A percentile compares a stretch with the other conserved stretches of the same genome.
phyloP scores from a whole-genome alignment of 1,284 basidiomycete species.

The Rhodotorula sp. region DNA sequence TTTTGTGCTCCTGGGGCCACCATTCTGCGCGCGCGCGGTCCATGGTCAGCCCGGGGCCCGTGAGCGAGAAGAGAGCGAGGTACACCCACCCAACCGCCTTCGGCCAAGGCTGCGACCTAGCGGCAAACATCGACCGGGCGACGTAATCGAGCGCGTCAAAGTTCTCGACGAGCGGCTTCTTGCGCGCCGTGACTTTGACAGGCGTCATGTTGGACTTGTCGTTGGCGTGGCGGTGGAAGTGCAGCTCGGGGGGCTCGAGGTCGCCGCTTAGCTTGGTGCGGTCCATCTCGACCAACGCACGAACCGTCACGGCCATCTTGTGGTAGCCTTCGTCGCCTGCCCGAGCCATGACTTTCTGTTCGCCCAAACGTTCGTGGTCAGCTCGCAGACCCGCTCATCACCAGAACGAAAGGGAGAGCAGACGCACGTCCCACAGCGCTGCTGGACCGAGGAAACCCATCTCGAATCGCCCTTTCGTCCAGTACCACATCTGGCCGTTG shows the following conservation, averaged over 20 bases:
- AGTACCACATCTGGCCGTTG: conserved; percentile 35
- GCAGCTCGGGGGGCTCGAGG: conserved; percentile 15
- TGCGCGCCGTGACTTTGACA: conserved; percentile 31
- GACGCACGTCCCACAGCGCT: conserved; percentile 27
- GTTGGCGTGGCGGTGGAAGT: conserved; percentile 34
- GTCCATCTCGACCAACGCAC: conserved; percentile 16
- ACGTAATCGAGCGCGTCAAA: conserved; percentile 38
- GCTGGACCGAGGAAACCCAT: conserved; percentile 32
- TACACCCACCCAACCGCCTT: conserved; percentile 33
- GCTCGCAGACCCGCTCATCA: no score
- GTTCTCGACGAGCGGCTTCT: conserved; percentile 19
- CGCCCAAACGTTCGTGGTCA: no score
- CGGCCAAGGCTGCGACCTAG: conserved; percentile 27
- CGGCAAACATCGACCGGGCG: conserved; percentile 37
- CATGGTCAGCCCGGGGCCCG: neutral
- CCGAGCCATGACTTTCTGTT: conserved; percentile 33
- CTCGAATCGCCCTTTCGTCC: conserved; percentile 30
- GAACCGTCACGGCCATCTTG: conserved; percentile 35
- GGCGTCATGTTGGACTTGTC: conserved; percentile 15
- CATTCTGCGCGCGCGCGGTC: conserved; percentile 1
- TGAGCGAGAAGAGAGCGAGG: neutral
- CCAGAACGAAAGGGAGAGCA: neutral
- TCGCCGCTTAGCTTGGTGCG: neutral
- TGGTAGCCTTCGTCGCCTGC: conserved; percentile 25
- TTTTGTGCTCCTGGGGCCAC: conserved; percentile 31